Base-by-base conservation (phyloP, 192 early-diverging fungal genomes). In the Funneliformis geosporum region DNA sequence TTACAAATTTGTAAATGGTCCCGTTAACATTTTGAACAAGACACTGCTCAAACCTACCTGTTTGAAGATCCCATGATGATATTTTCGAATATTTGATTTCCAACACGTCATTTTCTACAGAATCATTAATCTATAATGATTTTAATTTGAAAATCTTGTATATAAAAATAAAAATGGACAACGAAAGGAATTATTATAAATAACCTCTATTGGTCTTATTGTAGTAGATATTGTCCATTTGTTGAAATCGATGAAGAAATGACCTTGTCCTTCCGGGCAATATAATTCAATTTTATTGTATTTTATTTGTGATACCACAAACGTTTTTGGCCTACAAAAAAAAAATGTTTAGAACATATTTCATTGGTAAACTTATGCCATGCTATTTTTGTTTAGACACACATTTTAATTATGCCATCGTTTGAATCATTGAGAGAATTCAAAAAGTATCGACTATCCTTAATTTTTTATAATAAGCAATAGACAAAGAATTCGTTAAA, bases 171-270 rank as follows among this genome's bases (percentile, higher is more conserved):
- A 55, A 55, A 21, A 16, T 55, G 50, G 50, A 55, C 50, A 21
- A 55, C 18, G 18, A 21, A 0, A 21, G 21, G 6, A 21, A 5
- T n/a, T 14, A 6, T 55, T 55, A 55, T 21, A 55, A 16, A 21
- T n/a, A 55, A 65, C 62, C 62, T 65, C 62, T 28, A 9, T 65
- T 14, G 62, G 28, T 28, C 11, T 65, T 33, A 75, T 39, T 39
- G 73, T 42, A 4, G n/a, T 40, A 8, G 73, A 75, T 40, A 75
- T 75, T 61, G 73, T 75, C 38, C 59, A 75, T 75, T 40, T 59
- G 23, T 75, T 75, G 39, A 75, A 75, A 61, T 75, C 73, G 10
- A 75, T 59, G 44, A 75, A 75, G n/a, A 75, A 75, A 5, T 21
- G 60, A 75, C 23, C 33, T 61, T 75, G 73, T 18, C 39, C 38